These are phyloP conservation scores for Ascocoryne sarcoides DNA, from an alignment of 2,329 filamentous ascomycete species.

Conservation along the genomic window DNA sequence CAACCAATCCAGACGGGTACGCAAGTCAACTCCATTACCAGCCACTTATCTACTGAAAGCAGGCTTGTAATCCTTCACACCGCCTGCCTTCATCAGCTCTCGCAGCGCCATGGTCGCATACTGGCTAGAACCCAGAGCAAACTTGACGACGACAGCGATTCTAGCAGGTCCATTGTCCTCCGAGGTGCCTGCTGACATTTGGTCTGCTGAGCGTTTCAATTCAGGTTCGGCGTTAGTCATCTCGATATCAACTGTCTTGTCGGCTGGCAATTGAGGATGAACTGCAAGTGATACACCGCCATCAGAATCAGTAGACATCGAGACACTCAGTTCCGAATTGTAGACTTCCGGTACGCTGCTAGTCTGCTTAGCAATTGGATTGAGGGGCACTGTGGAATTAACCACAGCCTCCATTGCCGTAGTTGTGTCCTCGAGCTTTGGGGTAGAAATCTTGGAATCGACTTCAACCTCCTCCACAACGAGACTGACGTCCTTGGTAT, in stretches of 20 bases:
- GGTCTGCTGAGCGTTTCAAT: too few relatives aligned
- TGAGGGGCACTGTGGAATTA: background rate
- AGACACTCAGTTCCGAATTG: background rate
- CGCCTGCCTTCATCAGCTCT: slow-evolving; percentile 66
- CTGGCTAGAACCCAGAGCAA: slow-evolving; percentile 69
- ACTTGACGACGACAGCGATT: slow-evolving; percentile 60
- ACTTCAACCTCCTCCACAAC: background rate
- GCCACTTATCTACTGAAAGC: slow-evolving; percentile 41
- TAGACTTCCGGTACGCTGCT: background rate
- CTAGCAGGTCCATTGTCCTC: slow-evolving; percentile 31
- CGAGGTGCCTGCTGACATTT: slow-evolving; percentile 1
- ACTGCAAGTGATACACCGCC: too few relatives aligned
- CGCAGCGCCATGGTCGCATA: slow-evolving; percentile 79
- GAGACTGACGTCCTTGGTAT: background rate
- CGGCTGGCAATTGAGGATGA: too few relatives aligned
- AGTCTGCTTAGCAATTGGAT: background rate
- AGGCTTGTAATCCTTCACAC: slow-evolving; percentile 51
- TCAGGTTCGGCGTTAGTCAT: background rate
- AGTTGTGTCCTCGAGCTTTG: background rate
- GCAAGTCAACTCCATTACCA: too few relatives aligned
- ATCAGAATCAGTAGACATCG: background rate
- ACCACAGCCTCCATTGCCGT: background rate
- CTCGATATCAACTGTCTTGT: too few relatives aligned
- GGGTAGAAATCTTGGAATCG: background rate
- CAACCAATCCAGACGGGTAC: too few relatives aligned